Percentiles rank a stretch among this genome's conserved stretches.
Evolutionary conservation across 371 early-diverging fungal genomes (phyloP).

Genomic region (Mucor plumbeus): DNA sequence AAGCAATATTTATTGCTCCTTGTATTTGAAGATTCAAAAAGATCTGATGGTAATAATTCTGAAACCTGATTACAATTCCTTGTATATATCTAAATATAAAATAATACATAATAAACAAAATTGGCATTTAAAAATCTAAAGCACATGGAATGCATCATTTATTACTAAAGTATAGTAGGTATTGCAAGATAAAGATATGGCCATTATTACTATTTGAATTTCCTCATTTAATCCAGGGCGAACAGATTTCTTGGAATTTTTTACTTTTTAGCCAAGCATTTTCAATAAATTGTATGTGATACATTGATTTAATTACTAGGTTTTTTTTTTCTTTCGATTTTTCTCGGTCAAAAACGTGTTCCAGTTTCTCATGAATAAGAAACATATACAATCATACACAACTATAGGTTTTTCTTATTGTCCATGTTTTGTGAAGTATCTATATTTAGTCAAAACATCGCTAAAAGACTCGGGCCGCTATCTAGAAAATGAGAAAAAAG

Average conservation of each 20-base stretch:
- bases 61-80: not conserved
- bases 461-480: slow-evolving; percentile 11
- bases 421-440: not conserved
- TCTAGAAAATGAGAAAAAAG: not conserved
- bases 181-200: too few relatives aligned
- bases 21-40: not conserved
- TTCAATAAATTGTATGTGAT: slow-evolving; percentile 1
- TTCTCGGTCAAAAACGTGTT: not conserved
- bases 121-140: not conserved
- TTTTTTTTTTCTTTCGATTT: not conserved
- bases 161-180: too few relatives aligned
- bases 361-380: too few relatives aligned
- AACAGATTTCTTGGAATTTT: not conserved
- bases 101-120: not conserved
- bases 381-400: not conserved
- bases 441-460: slow-evolving; percentile 1
- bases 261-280: not conserved
- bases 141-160: not conserved
- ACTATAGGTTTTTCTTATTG: not conserved
- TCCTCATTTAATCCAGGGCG: not conserved
- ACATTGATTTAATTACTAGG: not conserved
- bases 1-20: not conserved
- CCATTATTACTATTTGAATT: not conserved
- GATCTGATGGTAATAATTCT: not conserved
- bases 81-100: not conserved